These are phyloP conservation scores for Corinectria fuckeliana DNA, from an alignment of 2,329 filamentous ascomycete genomes.

Conservation along the genomic window DNA sequence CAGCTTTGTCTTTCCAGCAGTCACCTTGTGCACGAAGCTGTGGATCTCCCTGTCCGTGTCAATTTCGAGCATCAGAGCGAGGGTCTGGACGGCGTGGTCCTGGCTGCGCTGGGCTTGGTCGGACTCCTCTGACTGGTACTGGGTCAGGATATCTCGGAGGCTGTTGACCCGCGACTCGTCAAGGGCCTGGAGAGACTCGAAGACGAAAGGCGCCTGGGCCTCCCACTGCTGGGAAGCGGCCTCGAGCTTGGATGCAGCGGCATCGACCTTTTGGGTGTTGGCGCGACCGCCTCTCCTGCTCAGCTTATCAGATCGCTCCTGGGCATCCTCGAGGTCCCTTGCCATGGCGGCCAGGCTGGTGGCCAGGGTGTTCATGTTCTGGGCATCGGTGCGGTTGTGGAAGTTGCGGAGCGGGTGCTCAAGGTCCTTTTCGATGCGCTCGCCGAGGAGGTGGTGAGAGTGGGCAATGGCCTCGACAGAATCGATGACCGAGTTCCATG, in stretches of 20 bases:
- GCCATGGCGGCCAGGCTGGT: conserved; percentile 81
- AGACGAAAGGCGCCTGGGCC: conserved; percentile 91
- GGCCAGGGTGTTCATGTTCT: conserved; percentile 81
- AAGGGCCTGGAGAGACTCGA: conserved; percentile 87
- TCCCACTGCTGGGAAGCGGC: conserved; percentile 88
- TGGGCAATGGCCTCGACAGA: conserved; percentile 82
- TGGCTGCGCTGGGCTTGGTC: conserved; percentile 83
- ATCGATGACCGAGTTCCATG: conserved; percentile 87
- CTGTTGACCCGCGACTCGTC: conserved; percentile 92
- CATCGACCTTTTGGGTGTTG: conserved; percentile 78
- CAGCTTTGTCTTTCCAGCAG: conserved; percentile 47
- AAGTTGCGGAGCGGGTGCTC: conserved; percentile 84
- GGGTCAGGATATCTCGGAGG: conserved; percentile 87
- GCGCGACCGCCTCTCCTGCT: conserved; percentile 79
- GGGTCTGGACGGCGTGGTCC: conserved; percentile 75
- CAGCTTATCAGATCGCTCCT: conserved; percentile 85
- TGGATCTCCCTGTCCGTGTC: conserved; percentile 88
- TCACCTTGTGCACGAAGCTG: conserved; percentile 62
- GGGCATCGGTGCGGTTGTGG: conserved; percentile 75
- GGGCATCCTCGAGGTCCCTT: conserved; percentile 82
- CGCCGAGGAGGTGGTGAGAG: conserved; percentile 81
- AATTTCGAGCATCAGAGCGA: conserved; percentile 85
- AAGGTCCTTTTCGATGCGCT: conserved; percentile 86
- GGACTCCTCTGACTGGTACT: conserved; percentile 90
- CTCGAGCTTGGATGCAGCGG: conserved; percentile 75